phyloP scores from a whole-genome alignment of 805 yeast species.

The Zygoascus tannicola region DNA sequence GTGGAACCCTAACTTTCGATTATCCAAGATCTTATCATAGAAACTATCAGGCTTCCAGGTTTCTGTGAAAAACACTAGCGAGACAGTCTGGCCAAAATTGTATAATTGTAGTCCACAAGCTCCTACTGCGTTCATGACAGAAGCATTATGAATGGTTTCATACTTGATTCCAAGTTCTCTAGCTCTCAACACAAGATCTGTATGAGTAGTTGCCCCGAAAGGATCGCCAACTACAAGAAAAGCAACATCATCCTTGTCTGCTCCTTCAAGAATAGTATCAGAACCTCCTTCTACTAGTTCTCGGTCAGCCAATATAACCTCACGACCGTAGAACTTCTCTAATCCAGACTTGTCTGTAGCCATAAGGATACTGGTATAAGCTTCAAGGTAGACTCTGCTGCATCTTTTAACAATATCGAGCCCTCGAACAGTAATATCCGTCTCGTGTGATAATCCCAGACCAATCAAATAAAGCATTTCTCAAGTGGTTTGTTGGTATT shows the following conservation, averaged over 20 bases:
- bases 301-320: conserved; percentile 82
- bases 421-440: conserved; percentile 93
- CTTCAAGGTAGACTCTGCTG: conserved; percentile 88
- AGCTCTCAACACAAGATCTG: conserved; percentile 87
- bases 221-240: conserved; percentile 96
- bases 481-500: no score
- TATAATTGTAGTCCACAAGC: conserved; percentile 94
- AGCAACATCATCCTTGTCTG: conserved; percentile 76
- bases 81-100: conserved; percentile 95
- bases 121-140: conserved; percentile 97
- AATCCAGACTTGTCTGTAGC: conserved; percentile 69
- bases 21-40: conserved; percentile 81
- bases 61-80: conserved; percentile 91
- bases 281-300: conserved; percentile 88
- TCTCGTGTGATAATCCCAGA: conserved; percentile 77
- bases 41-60: conserved; percentile 95
- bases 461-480: conserved; percentile 85
- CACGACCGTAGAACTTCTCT: conserved; percentile 78
- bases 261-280: conserved; percentile 70
- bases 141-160: conserved; percentile 86
- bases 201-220: conserved; percentile 96
- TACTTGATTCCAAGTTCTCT: conserved; percentile 70
- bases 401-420: conserved; percentile 74
- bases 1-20: conserved; percentile 82
- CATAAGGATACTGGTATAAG: conserved; percentile 92